Evolutionary conservation across 768 basidiomycete genomes (phyloP).

Genomic region (Tulasnella sp.): DNA sequence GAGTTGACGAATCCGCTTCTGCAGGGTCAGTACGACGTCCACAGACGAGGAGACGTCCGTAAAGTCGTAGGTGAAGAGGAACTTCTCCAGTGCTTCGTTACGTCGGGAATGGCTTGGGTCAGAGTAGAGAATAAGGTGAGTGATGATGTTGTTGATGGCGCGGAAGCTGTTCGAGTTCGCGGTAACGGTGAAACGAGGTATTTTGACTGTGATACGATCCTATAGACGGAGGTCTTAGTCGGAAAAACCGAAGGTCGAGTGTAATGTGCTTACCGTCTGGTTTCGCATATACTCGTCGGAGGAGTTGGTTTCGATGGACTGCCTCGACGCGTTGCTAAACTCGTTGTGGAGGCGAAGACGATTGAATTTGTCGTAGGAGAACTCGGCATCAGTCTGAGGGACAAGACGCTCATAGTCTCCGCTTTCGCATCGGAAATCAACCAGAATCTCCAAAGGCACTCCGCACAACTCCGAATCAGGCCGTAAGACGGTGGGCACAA

Average conservation of each 20-base stretch:
- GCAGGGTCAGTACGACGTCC: constrained; percentile 64
- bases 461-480: constrained; percentile 30
- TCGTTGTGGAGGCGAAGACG: constrained; percentile 75
- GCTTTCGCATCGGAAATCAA: constrained; percentile 80
- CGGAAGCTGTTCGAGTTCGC: constrained; percentile 79
- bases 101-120: constrained; percentile 79
- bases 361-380: constrained; percentile 94
- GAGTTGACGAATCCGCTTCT: constrained; percentile 59
- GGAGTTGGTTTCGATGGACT: constrained; percentile 21
- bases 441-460: constrained; percentile 87
- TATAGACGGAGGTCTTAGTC: constrained; percentile 35
- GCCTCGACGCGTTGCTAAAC: constrained; percentile 44
- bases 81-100: constrained; percentile 70
- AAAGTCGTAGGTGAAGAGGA: constrained; percentile 86
- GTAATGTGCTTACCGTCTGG: constrained; percentile 50
- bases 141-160: constrained; percentile 81
- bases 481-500: constrained; percentile 54
- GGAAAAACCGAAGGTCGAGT: background rate
- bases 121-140: constrained; percentile 81
- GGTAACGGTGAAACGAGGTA: constrained; percentile 82
- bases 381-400: constrained; percentile 76
- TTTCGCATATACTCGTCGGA: constrained; percentile 54
- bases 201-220: constrained; percentile 77
- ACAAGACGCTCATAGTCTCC: constrained; percentile 83
- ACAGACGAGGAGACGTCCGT: constrained; percentile 69